These are phyloP conservation scores for Rauvolfia tetraphylla DNA, from an alignment of 257 asterid species.

Conservation along the genomic window DNA sequence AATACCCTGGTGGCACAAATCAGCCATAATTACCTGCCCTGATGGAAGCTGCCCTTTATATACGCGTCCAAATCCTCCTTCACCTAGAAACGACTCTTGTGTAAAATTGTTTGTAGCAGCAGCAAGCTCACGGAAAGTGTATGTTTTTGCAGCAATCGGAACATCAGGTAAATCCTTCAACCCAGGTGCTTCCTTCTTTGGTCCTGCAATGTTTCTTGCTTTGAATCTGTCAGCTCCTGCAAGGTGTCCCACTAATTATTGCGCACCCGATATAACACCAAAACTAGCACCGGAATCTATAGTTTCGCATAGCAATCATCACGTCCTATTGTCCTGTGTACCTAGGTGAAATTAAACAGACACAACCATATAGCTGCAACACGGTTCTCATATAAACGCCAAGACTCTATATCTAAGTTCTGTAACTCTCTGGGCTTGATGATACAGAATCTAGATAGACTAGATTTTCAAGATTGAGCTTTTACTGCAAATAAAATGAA, in stretches of 20 bases:
- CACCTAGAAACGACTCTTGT: slow-evolving; percentile 88
- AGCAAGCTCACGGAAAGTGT: slow-evolving; percentile 93
- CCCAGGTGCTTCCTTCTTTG: slow-evolving; percentile 51
- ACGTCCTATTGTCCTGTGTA: background rate
- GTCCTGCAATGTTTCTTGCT: slow-evolving; percentile 52
- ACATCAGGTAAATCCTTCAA: slow-evolving; percentile 57
- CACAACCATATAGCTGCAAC: background rate
- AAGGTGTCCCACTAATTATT: slow-evolving; percentile 18
- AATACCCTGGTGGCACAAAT: background rate
- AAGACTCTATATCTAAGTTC: background rate
- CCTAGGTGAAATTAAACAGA: background rate
- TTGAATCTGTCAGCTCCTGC: slow-evolving; percentile 79
- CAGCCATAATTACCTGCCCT: slow-evolving; percentile 62
- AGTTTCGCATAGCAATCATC: background rate
- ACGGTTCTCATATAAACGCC: background rate
- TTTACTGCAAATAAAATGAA: slow-evolving; percentile 11
- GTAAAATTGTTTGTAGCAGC: slow-evolving; percentile 80
- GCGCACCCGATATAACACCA: slow-evolving; percentile 8
- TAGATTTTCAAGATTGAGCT: slow-evolving; percentile 13
- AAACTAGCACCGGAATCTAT: background rate
- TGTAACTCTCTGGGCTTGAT: background rate
- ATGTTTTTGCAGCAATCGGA: slow-evolving; percentile 94
- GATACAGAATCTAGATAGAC: slow-evolving; percentile 17
- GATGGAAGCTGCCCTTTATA: slow-evolving; percentile 71
- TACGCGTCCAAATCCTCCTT: slow-evolving; percentile 96